phyloP scores from a whole-genome alignment of 164 flowering plant genomes.

The Pachysandra terminalis region DNA sequence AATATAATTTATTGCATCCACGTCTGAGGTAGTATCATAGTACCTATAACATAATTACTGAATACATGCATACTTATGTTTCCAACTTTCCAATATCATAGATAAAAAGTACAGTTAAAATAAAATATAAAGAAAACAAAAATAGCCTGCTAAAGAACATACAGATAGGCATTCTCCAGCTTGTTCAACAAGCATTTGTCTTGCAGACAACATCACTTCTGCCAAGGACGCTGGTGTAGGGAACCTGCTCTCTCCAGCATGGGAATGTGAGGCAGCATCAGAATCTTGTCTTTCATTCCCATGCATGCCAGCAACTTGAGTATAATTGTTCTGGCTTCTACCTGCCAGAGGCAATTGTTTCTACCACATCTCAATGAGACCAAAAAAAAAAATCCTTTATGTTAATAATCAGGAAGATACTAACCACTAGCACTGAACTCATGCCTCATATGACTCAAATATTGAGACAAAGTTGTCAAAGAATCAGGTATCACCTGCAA shows the following conservation, averaged over 20 bases:
- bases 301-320: slow-evolving; percentile 24
- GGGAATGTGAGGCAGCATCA: slow-evolving; percentile 24
- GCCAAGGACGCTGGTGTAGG: slow-evolving; percentile 76
- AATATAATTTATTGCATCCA: not conserved
- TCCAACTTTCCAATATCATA: not conserved
- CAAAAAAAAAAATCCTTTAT: slow-evolving; percentile 3
- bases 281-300: slow-evolving; percentile 26
- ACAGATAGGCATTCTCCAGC: slow-evolving; percentile 60
- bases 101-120: not conserved
- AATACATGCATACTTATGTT: too few species aligned
- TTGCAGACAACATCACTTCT: slow-evolving; percentile 56
- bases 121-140: not conserved
- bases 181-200: slow-evolving; percentile 56
- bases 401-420: slow-evolving; percentile 16
- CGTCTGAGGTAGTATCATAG: not conserved
- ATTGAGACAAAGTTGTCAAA: slow-evolving; percentile 66
- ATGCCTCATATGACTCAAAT: slow-evolving; percentile 50
- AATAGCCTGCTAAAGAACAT: slow-evolving; percentile 19
- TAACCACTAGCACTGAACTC: slow-evolving; percentile 57
- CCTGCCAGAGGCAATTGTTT: slow-evolving; percentile 29
- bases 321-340: slow-evolving; percentile 21
- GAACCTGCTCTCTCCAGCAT: slow-evolving; percentile 37
- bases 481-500: slow-evolving; percentile 89
- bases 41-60: too few species aligned
- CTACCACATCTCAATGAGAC: slow-evolving; percentile 17